These are phyloP conservation scores for Gomphus sp. DNA, from an alignment of 1,284 basidiomycete genomes.

Conservation along the genomic window DNA sequence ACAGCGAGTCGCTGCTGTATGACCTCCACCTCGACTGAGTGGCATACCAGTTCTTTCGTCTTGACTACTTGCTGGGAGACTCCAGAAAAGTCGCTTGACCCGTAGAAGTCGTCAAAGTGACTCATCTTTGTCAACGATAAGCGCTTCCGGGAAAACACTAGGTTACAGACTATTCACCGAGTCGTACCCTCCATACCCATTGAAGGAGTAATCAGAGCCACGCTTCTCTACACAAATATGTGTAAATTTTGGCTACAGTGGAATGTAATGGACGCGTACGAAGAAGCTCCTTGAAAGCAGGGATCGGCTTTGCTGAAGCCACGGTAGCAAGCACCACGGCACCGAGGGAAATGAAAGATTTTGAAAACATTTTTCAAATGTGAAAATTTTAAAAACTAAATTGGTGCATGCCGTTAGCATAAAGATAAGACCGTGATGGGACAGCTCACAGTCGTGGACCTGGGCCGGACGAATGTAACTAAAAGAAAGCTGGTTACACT, in stretches of 20 bases:
- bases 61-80: conserved; percentile 12
- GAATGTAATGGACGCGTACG: not conserved
- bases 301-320: conserved; percentile 13
- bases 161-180: not conserved
- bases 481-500: not conserved
- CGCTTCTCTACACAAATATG: not conserved
- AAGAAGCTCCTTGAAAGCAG: not conserved
- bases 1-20: conserved; percentile 17
- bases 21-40: conserved; percentile 12
- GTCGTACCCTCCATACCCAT: conserved; percentile 12
- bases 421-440: not conserved
- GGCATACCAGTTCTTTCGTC: conserved; percentile 14
- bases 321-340: conserved; percentile 10
- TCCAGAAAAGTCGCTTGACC: conserved; percentile 14
- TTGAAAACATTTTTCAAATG: conserved; percentile 13
- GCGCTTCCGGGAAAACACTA: not conserved
- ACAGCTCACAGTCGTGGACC: conserved; percentile 1
- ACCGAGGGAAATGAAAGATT: conserved; percentile 12
- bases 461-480: conserved; percentile 1
- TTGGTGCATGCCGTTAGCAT: not conserved
- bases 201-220: conserved; percentile 10
- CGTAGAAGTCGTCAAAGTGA: conserved; percentile 18
- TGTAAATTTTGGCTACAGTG: not conserved
- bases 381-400: conserved; percentile 1
- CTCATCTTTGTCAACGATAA: conserved; percentile 4